Evolutionary conservation across 2,329 filamentous ascomycete genomes (phyloP), one percentile per base, ranked within the genome.

Genomic region (Diaporthe amygdali): DNA sequence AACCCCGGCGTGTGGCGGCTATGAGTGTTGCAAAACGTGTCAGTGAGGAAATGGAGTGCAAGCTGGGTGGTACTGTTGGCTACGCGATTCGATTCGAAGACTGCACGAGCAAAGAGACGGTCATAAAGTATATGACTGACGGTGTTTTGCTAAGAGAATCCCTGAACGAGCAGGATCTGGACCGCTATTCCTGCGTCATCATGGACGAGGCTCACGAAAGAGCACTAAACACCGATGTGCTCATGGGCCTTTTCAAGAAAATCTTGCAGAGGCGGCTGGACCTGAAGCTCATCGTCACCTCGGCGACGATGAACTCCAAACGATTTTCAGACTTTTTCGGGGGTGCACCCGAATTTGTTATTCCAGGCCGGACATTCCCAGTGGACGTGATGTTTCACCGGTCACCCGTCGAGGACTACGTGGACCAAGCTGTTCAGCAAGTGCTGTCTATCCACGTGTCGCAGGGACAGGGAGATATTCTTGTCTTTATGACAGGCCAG

Each of bases 21-120:
- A 99, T 99, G 96, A 98, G 95, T 83, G 96, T 99, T 34, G 96
- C 96, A 2, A 98, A 98, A 81, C 95, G 96, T 85, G 96, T 99
- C 47, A 94, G 94, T 71, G 96, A 99, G 83, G 96, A 99, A 83
- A 99, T 99, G 97, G 94, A 97, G 76, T 95, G 97, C 54, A 92
- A 92, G 70, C 86, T 99, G 12, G 96, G 96, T 61, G 92, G 92
- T 70, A 89, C 92, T 0, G 97, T 99, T 46, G 96, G 96, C 37
- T 99, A 99, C 81, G 95, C 96, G 0, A 99, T 99, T 79, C 95
- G 96, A 68, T 99, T 99, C 77, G 96, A 99, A 79, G 97, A 99
- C 80, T 98, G 95, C 81, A 99, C 96, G 1, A 97, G 94, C 84
- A 94, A 95, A 76, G 93, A 98, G 71, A 99, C 96, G 0, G 87